These are phyloP conservation scores for Apiotrichum montevideense DNA, from an alignment of 1,284 basidiomycete species.

Conservation along the genomic window DNA sequence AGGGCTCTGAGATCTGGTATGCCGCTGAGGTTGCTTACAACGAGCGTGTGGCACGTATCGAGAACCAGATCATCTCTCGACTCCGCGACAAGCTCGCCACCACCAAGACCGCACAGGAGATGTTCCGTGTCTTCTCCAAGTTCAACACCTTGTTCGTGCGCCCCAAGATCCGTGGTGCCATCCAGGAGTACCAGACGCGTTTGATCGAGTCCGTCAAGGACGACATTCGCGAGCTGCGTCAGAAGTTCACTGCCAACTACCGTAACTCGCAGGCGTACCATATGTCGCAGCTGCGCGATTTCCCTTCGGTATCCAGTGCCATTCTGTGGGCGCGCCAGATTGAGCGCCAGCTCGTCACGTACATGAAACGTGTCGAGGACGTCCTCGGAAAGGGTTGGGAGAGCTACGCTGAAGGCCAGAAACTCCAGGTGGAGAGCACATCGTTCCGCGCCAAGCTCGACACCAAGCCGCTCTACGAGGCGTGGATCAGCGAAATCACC, in stretches of 20 bases:
- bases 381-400: constrained; percentile 98
- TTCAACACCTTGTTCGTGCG: constrained; percentile 97
- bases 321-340: constrained; percentile 99
- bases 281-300: constrained; percentile 95
- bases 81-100: constrained; percentile 89
- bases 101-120: constrained; percentile 94
- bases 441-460: constrained; percentile 96
- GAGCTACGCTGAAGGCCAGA: constrained; percentile 96
- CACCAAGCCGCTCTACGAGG: constrained; percentile 86
- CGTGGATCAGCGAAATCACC: constrained; percentile 93
- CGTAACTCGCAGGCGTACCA: constrained; percentile 92
- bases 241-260: constrained; percentile 95
- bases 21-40: constrained; percentile 96
- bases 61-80: constrained; percentile 95
- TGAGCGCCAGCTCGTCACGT: constrained; percentile 87
- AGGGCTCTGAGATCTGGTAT: constrained; percentile 98
- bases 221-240: constrained; percentile 90
- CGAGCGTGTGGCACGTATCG: constrained; percentile 91
- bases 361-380: constrained; percentile 99
- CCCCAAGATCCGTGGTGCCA: constrained; percentile 96
- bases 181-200: constrained; percentile 98
- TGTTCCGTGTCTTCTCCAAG: constrained; percentile 98
- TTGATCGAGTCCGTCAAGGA: constrained; percentile 96
- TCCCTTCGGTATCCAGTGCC: constrained; percentile 93
- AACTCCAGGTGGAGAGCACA: constrained; percentile 82